Base-by-base conservation (phyloP, 371 early-diverging fungal species). In the Massospora cicadina region DNA sequence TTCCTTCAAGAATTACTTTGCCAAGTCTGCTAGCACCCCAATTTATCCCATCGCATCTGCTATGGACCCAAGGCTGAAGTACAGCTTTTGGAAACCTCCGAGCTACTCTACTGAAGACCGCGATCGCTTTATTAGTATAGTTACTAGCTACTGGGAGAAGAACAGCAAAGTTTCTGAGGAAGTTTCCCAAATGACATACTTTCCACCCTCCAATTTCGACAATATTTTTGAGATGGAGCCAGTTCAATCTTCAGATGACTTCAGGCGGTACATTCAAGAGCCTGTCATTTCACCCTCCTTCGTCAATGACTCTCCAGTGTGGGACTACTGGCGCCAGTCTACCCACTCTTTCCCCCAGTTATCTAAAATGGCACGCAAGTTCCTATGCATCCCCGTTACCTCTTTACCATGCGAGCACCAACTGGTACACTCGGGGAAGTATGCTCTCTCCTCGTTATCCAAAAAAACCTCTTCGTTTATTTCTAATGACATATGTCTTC, bases 361-460 rank as follows among this genome's bases (percentile, higher is more conserved):
- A 1, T 58, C 53, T 56, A 65, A 29, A 56, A 65, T 65, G 0
- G 65, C 33, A 43, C 17, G 33, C 27, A 65, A 65, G 54, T 65
- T 57, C 58, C 58, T 65, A 13, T 65, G 33, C n/a, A 65, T 65
- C 25, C 58, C 33, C 13, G 61, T 32, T 2, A 60, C 61, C 29
- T 60, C 61, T 30, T 27, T 60, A 21, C 61, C 61, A 10, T 27
- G 61, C n/a, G 61, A 60, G 32, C 2, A 32, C 31, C 61, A 30
- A 30, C 32, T 60, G 25, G n/a, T 32, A 30, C 30, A 60, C 29
- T n/a, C 61, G 32, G 61, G 61, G n/a, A 60, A 24, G 17, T 10
- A 10, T 43, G 5, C 5, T 43, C 10, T 43, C 43, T 5, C 10
- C 43, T 10, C 5, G 10, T 17, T 10, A 10, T 17, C 17, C 43